Conservation (phyloP, 768 basidiomycete genomes). For the Russula lepida region DNA sequence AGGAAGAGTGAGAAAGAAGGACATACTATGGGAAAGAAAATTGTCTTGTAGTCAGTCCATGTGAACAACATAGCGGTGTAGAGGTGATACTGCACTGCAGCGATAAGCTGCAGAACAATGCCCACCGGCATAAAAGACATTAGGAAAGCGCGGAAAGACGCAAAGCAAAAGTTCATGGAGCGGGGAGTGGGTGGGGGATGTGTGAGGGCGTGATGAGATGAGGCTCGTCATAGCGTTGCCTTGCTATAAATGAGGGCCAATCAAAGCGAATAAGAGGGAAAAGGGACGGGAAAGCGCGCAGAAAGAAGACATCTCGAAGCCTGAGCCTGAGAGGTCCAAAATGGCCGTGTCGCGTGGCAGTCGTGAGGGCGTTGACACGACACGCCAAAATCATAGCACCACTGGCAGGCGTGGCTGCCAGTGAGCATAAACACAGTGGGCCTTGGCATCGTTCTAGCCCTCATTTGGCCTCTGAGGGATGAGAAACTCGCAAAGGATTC, state of each 20-base stretch:
- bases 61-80: conserved; percentile 25
- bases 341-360: conserved; percentile 1
- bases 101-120: conserved; percentile 3
- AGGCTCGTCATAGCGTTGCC: conserved; percentile 5
- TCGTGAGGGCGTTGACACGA: neutral
- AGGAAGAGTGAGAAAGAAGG: neutral
- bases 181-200: conserved; percentile 3
- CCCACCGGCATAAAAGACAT: neutral
- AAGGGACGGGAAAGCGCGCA: conserved; percentile 1
- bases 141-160: neutral
- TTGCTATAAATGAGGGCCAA: conserved; percentile 1
- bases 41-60: conserved; percentile 28
- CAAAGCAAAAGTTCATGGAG: neutral
- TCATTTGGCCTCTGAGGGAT: conserved; percentile 11
- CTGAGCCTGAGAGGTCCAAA: neutral
- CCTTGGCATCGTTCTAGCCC: conserved; percentile 1
- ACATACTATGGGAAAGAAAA: conserved; percentile 26
- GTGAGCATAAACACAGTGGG: neutral
- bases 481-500: neutral
- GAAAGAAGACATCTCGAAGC: conserved; percentile 2
- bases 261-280: neutral
- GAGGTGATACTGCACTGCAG: conserved; percentile 15
- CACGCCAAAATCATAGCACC: conserved; percentile 5
- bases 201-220: neutral
- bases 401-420: conserved; percentile 1